Conservation (phyloP, 768 basidiomycete species). For the Paxillus ammoniavirescens region DNA sequence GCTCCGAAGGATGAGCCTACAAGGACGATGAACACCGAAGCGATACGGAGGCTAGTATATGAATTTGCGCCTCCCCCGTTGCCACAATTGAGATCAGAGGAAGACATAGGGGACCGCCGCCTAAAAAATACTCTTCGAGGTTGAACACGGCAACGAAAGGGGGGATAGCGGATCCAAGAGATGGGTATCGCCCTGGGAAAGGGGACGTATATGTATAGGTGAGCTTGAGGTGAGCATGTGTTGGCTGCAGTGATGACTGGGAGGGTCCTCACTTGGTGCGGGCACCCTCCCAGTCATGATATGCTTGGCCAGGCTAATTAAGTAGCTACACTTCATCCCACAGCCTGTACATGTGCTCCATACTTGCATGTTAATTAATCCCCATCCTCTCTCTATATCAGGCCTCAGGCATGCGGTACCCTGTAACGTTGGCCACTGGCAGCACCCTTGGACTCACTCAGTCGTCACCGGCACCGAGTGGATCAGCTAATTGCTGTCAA, state of each 20-base stretch:
- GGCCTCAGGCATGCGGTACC: too few species aligned
- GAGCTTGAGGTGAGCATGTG: background rate
- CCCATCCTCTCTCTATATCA: too few species aligned
- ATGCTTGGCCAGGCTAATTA: too few species aligned
- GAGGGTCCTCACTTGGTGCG: constrained; percentile 21
- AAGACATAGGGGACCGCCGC: constrained; percentile 19
- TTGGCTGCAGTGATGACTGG: constrained; percentile 9
- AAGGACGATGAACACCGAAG: constrained; percentile 73
- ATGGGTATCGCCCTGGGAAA: background rate
- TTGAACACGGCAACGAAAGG: background rate
- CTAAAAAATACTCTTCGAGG: background rate
- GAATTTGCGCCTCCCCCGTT: constrained; percentile 50
- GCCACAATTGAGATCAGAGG: constrained; percentile 38
- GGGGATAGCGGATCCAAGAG: background rate
- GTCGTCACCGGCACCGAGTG: too few species aligned
- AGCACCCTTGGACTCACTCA: too few species aligned
- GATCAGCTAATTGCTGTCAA: too few species aligned
- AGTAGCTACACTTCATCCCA: too few species aligned
- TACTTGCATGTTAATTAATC: too few species aligned
- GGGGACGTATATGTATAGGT: background rate
- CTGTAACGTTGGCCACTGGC: too few species aligned
- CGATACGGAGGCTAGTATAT: constrained; percentile 57
- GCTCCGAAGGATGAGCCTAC: constrained; percentile 57
- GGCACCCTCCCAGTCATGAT: constrained; percentile 23
- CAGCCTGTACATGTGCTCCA: too few species aligned